Conservation (phyloP, 345 rosid genomes). For the Syzygium aromaticum region DNA sequence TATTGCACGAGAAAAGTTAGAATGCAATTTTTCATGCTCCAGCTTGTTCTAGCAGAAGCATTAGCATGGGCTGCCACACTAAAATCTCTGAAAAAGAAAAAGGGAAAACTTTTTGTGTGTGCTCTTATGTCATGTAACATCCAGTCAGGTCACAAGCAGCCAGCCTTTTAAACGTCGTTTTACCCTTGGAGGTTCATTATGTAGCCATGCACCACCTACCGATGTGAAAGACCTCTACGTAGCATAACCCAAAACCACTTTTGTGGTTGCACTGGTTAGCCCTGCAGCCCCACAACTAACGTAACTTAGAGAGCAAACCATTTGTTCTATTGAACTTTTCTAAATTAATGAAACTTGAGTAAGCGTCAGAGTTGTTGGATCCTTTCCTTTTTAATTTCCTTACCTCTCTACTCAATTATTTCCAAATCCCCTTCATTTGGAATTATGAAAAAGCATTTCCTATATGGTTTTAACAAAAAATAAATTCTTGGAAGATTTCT, state of each 20-base stretch:
- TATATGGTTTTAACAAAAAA: neutral
- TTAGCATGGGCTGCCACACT: neutral
- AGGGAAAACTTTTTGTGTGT: neutral
- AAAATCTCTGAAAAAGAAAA: neutral
- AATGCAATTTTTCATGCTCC: neutral
- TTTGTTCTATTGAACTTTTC: neutral
- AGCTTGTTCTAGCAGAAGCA: neutral
- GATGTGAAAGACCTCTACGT: neutral
- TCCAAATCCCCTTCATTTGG: neutral
- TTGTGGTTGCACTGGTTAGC: neutral
- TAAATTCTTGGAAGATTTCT: neutral
- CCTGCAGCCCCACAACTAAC: neutral
- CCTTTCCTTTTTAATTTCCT: neutral
- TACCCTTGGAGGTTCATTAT: neutral
- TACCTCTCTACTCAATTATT: neutral
- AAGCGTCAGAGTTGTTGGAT: neutral
- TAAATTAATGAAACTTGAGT: neutral
- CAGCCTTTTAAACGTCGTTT: neutral
- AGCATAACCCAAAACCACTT: neutral
- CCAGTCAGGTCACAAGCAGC: neutral
- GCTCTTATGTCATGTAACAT: neutral
- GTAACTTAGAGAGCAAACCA: neutral
- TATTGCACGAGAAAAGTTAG: neutral
- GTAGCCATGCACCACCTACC: neutral
- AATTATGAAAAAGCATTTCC: neutral